Percentiles rank a stretch among this genome's conserved stretches.
phyloP scores from a whole-genome alignment of 176 grass and related monocot genomes.

The Saccharum spontaneum region DNA sequence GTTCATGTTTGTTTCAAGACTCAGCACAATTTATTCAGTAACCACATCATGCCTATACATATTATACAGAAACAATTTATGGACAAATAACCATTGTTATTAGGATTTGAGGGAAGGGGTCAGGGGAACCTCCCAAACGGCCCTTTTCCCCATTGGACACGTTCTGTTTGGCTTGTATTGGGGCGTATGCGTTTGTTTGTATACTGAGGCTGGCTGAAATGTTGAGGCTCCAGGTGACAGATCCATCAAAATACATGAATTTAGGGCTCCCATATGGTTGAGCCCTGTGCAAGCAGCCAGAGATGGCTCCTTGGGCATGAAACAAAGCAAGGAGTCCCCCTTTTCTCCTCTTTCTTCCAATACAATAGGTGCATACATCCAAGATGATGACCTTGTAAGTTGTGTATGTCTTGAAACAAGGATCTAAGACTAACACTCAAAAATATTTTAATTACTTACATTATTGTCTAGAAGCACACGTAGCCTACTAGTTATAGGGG shows the following conservation, averaged over 20 bases:
- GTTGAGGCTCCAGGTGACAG: slow-evolving; percentile 51
- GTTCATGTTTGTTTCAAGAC: not conserved
- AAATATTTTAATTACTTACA: slow-evolving; percentile 26
- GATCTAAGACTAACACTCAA: slow-evolving; percentile 40
- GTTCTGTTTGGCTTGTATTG: slow-evolving; percentile 19
- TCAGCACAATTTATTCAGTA: not conserved
- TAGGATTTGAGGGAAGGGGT: not conserved
- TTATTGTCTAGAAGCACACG: slow-evolving; percentile 26
- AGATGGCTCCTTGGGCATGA: slow-evolving; percentile 50
- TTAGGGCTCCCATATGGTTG: slow-evolving; percentile 48
- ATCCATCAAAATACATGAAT: slow-evolving; percentile 52
- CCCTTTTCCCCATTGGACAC: slow-evolving; percentile 1
- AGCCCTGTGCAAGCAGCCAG: slow-evolving; percentile 43
- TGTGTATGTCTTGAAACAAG: slow-evolving; percentile 58
- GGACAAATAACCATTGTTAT: not conserved
- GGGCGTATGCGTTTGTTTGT: slow-evolving; percentile 16
- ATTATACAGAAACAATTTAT: not conserved
- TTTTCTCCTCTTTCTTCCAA: slow-evolving; percentile 41
- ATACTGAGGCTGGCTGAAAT: slow-evolving; percentile 33
- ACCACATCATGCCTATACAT: not conserved
- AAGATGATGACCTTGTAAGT: slow-evolving; percentile 47
- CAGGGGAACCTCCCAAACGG: not conserved
- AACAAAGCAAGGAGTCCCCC: slow-evolving; percentile 42
- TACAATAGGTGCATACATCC: slow-evolving; percentile 46
- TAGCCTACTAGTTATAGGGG: slow-evolving; percentile 21